Conservation (phyloP, 805 yeast genomes). For the Barnettozyma populi region DNA sequence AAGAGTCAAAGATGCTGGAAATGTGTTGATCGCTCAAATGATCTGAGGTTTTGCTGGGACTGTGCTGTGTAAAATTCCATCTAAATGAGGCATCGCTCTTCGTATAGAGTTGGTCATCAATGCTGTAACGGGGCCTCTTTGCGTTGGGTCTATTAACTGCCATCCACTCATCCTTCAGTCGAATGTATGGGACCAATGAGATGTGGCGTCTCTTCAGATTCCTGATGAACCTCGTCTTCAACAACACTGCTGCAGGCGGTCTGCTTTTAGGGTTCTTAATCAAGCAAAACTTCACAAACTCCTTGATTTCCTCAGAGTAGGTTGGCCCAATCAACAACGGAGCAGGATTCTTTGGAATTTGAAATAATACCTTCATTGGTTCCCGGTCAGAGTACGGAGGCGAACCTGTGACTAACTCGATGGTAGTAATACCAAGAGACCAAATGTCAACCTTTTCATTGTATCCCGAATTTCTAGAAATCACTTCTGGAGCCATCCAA, state of each 20-base stretch:
- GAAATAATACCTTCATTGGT: conserved; percentile 71
- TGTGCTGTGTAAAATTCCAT: conserved; percentile 21
- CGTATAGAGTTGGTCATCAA: conserved; percentile 27
- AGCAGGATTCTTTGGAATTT: conserved; percentile 60
- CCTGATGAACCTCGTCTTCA: conserved; percentile 49
- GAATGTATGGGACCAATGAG: conserved; percentile 31
- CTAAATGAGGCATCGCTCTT: conserved; percentile 20
- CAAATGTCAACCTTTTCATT: conserved; percentile 89
- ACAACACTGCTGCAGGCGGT: conserved; percentile 53
- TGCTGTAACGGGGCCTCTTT: conserved; percentile 34
- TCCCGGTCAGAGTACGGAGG: conserved; percentile 75
- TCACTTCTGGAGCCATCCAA: conserved; percentile 99
- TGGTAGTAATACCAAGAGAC: conserved; percentile 91
- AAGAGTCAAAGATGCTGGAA: neutral
- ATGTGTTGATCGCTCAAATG: conserved; percentile 1
- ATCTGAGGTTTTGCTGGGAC: neutral
- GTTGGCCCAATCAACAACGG: conserved; percentile 47
- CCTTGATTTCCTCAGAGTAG: conserved; percentile 39
- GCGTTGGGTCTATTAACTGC: conserved; percentile 25
- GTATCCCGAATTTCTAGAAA: conserved; percentile 55
- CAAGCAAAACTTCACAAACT: conserved; percentile 62
- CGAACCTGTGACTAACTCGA: conserved; percentile 74
- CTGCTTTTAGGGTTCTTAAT: conserved; percentile 60
- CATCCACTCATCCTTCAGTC: conserved; percentile 35
- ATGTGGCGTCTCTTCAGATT: conserved; percentile 26